Evolutionary conservation across 1,284 basidiomycete genomes (phyloP).

Genomic region (Ustilago loliicola): DNA sequence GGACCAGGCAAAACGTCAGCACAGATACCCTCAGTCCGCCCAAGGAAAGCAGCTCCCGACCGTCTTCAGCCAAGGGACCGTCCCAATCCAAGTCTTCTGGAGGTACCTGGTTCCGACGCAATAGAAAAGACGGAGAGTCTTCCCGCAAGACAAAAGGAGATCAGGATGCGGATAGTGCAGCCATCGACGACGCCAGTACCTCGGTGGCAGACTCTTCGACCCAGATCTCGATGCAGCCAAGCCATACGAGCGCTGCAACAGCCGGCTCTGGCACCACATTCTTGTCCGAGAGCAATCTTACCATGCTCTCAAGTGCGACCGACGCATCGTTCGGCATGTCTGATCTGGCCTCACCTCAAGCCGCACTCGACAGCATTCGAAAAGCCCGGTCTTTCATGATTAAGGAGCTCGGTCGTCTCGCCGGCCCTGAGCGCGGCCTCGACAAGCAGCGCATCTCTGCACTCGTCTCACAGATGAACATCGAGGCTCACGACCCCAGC

Average conservation of each 20-base stretch:
- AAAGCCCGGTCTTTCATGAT: constrained; percentile 54
- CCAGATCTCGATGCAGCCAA: constrained; percentile 27
- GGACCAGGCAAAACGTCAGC: constrained; percentile 41
- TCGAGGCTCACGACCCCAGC: constrained; percentile 28
- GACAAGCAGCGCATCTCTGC: constrained; percentile 41
- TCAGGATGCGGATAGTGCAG: not conserved
- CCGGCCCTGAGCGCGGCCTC: constrained; percentile 18
- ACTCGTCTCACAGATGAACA: constrained; percentile 34
- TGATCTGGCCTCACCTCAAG: constrained; percentile 36
- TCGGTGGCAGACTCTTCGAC: constrained; percentile 17
- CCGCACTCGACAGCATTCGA: constrained; percentile 52
- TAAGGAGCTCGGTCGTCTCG: constrained; percentile 41
- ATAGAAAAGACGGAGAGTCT: constrained; percentile 17
- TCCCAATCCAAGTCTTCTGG: constrained; percentile 14
- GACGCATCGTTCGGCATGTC: constrained; percentile 50
- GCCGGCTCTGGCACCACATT: constrained; percentile 36
- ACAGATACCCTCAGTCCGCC: constrained; percentile 43
- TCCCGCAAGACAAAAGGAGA: constrained; percentile 4
- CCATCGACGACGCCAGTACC: constrained; percentile 9
- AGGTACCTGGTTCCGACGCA: constrained; percentile 35
- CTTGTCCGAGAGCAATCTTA: constrained; percentile 36
- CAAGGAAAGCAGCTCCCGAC: constrained; percentile 8
- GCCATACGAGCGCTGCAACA: constrained; percentile 41
- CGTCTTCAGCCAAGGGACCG: constrained; percentile 17
- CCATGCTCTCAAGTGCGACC: constrained; percentile 23